Conservation (phyloP, 2,329 filamentous ascomycete species). For the Ceratocystis harringtonii region DNA sequence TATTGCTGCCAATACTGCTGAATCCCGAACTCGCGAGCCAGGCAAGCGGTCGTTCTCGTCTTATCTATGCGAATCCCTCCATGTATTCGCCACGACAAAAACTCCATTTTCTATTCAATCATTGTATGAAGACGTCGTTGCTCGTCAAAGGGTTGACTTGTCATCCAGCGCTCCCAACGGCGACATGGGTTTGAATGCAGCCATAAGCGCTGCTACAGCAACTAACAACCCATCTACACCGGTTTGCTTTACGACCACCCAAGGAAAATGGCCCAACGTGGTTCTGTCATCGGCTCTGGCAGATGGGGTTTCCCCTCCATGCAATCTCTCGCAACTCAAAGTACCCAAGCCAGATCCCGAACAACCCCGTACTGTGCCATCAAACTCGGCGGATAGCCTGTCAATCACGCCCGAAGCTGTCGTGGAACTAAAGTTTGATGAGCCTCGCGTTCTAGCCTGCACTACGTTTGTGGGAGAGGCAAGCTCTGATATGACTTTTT, state of each 20-base stretch:
- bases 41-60: conserved; percentile 42
- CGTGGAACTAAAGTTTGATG: conserved; percentile 44
- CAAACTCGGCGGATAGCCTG: conserved; percentile 22
- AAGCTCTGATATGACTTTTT: conserved; percentile 49
- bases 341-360: conserved; percentile 15
- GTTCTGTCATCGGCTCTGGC: conserved; percentile 6
- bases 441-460: conserved; percentile 48
- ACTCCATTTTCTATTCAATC: conserved; percentile 41
- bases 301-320: conserved; percentile 2
- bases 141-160: conserved; percentile 31
- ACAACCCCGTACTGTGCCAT: conserved; percentile 7
- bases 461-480: conserved; percentile 52
- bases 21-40: conserved; percentile 27
- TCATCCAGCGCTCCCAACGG: conserved; percentile 34
- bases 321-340: conserved; percentile 11
- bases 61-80: conserved; percentile 40
- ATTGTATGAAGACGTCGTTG: conserved; percentile 41
- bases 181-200: conserved; percentile 5
- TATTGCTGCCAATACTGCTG: conserved; percentile 43
- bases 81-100: conserved; percentile 33
- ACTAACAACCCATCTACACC: conserved; percentile 25
- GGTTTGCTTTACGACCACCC: conserved; percentile 40
- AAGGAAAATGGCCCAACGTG: conserved; percentile 33
- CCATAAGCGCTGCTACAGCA: conserved; percentile 22
- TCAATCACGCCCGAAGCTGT: conserved; percentile 34